phyloP scores from a whole-genome alignment of 495 filamentous ascomycete genomes.

The Aspergillus ellipticus region DNA sequence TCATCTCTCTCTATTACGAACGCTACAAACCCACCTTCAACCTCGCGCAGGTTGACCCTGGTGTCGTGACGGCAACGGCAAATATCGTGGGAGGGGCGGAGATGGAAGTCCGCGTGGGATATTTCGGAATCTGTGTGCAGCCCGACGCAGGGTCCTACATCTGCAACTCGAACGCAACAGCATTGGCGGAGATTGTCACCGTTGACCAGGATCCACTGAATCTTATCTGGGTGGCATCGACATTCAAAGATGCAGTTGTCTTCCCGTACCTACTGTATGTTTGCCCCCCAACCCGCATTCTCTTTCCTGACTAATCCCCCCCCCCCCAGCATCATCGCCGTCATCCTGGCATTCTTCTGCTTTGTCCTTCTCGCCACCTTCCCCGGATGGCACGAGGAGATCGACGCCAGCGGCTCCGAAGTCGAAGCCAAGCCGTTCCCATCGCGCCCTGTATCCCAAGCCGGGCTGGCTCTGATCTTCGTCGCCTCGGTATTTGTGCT shows the following conservation, averaged over 20 bases:
- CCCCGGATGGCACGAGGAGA: slow-evolving; percentile 68
- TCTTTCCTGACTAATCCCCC: slow-evolving; percentile 13
- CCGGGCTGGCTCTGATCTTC: slow-evolving; percentile 64
- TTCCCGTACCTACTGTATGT: slow-evolving; percentile 68
- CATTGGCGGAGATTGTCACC: slow-evolving; percentile 57
- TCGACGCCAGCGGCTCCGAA: slow-evolving; percentile 50
- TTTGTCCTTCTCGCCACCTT: slow-evolving; percentile 70
- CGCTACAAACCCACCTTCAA: slow-evolving; percentile 59
- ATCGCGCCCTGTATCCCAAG: slow-evolving; percentile 63
- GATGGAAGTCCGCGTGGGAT: slow-evolving; percentile 67
- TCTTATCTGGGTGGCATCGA: slow-evolving; percentile 66
- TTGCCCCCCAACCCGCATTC: too few species aligned
- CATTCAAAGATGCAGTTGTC: slow-evolving; percentile 69
- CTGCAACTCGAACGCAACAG: slow-evolving; percentile 65
- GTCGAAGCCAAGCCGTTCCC: slow-evolving; percentile 66
- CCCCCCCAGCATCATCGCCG: slow-evolving; percentile 58
- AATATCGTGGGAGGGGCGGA: slow-evolving; percentile 62
- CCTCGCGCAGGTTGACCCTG: slow-evolving; percentile 78
- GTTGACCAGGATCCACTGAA: slow-evolving; percentile 68
- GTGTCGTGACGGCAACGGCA: slow-evolving; percentile 62
- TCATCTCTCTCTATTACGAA: slow-evolving; percentile 68
- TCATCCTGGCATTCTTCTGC: slow-evolving; percentile 65
- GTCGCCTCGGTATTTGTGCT: slow-evolving; percentile 66
- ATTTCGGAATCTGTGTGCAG: slow-evolving; percentile 68
- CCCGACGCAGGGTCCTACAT: slow-evolving; percentile 60